Conservation (phyloP, 192 early-diverging fungal genomes). For the Backusella tarrabulga region DNA sequence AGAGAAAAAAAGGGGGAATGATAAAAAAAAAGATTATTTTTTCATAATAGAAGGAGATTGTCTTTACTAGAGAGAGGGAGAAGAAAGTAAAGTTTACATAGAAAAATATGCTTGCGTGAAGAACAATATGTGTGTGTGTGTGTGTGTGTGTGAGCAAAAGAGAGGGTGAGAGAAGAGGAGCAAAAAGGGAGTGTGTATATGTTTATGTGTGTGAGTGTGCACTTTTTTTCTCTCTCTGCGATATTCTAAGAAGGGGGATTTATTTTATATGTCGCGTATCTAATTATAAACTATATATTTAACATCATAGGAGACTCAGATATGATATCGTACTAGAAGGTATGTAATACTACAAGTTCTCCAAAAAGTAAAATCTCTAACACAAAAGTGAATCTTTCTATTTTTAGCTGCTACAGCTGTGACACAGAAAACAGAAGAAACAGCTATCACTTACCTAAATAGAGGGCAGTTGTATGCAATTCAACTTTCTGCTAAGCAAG, state of each 20-base stretch:
- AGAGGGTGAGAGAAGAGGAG: background rate
- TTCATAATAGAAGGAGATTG: background rate
- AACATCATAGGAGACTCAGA: conserved; percentile 3
- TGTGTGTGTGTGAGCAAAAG: background rate
- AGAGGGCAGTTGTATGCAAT: conserved; percentile 62
- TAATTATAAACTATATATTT: conserved; percentile 1
- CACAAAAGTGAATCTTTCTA: background rate
- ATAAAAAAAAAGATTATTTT: too few species aligned
- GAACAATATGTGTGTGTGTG: background rate
- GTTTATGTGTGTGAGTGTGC: background rate
- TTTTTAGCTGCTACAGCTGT: conserved; percentile 25
- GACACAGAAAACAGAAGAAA: conserved; percentile 29
- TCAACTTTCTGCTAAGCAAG: conserved; percentile 48
- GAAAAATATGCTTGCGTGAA: background rate
- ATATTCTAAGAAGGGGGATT: background rate
- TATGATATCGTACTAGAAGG: conserved; percentile 25
- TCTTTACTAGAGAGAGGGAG: background rate
- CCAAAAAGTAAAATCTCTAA: background rate
- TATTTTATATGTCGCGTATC: background rate
- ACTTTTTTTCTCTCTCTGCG: background rate
- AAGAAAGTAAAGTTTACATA: background rate
- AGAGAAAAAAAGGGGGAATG: background rate
- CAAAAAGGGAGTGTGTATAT: background rate
- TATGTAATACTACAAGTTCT: background rate
- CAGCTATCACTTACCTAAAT: conserved; percentile 27